These are phyloP conservation scores for Eustoma russellianum DNA, from an alignment of 257 asterid species.

Conservation along the genomic window DNA sequence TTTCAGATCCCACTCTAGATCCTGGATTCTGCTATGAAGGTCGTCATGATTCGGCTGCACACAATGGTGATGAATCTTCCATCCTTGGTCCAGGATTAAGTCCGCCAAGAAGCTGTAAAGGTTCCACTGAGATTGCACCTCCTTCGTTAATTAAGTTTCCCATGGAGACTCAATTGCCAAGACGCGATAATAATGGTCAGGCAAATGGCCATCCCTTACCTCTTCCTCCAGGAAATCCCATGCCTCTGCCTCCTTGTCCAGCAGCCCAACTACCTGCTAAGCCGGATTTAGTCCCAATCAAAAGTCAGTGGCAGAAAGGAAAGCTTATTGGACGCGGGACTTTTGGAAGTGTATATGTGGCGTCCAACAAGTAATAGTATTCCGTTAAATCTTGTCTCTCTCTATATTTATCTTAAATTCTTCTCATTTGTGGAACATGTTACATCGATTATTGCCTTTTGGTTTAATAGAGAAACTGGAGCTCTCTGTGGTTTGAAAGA, in stretches of 20 bases:
- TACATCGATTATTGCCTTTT: too few relatives aligned
- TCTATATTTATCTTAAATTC: too few relatives aligned
- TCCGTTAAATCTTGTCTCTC: neutral
- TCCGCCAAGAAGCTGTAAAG: constrained; percentile 18
- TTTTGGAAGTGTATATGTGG: constrained; percentile 76
- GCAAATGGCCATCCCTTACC: constrained; percentile 59
- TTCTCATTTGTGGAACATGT: too few relatives aligned
- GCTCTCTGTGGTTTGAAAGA: constrained; percentile 87
- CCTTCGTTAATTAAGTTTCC: constrained; percentile 34
- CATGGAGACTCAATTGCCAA: constrained; percentile 18
- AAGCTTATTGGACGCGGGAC: constrained; percentile 75
- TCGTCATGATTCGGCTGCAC: constrained; percentile 22
- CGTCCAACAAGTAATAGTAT: constrained; percentile 52
- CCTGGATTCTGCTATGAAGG: constrained; percentile 22
- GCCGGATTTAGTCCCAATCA: constrained; percentile 26
- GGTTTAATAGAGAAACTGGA: constrained; percentile 40
- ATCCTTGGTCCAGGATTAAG: constrained; percentile 29
- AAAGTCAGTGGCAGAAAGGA: constrained; percentile 78
- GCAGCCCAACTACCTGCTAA: constrained; percentile 31
- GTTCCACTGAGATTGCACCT: constrained; percentile 2
- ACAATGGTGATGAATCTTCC: constrained; percentile 45
- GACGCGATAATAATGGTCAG: constrained; percentile 28
- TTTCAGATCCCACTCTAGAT: constrained; percentile 23
- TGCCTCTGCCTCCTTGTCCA: constrained; percentile 30
- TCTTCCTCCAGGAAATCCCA: constrained; percentile 55